Evolutionary conservation across 768 basidiomycete species (phyloP).

Genomic region (Lactarius evosmus): DNA sequence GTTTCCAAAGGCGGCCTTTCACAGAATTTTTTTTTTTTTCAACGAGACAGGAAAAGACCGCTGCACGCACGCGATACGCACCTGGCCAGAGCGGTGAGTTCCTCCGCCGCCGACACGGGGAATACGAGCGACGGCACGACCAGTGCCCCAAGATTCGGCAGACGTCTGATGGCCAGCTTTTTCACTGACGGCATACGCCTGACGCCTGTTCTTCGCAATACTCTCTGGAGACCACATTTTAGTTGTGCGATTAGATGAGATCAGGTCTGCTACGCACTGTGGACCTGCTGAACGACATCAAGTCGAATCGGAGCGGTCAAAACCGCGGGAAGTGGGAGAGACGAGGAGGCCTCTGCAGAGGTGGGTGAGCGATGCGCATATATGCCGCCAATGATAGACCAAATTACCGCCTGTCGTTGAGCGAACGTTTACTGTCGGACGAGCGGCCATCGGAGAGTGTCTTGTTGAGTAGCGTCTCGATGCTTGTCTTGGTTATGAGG

Average conservation of each 20-base stretch:
- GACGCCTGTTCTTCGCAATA: conserved; percentile 96
- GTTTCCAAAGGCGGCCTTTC: conserved; percentile 97
- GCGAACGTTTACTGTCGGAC: conserved; percentile 87
- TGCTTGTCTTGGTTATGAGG: neutral
- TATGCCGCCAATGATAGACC: neutral
- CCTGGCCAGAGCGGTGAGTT: conserved; percentile 97
- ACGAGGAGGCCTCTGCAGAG: conserved; percentile 71
- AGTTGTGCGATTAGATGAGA: neutral
- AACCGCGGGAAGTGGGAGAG: conserved; percentile 92
- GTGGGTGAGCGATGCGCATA: conserved; percentile 12
- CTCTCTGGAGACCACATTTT: conserved; percentile 60
- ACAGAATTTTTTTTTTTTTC: conserved; percentile 19
- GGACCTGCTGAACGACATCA: conserved; percentile 97
- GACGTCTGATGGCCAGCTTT: conserved; percentile 99
- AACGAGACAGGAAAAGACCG: neutral
- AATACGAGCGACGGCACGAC: conserved; percentile 99
- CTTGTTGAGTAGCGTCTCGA: neutral
- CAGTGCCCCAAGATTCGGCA: conserved; percentile 99
- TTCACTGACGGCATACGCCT: conserved; percentile 94
- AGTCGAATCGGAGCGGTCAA: conserved; percentile 97
- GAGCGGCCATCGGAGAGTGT: conserved; percentile 68
- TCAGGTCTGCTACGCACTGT: conserved; percentile 73
- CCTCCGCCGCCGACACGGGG: conserved; percentile 99
- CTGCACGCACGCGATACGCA: conserved; percentile 34
- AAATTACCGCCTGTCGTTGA: conserved; percentile 67